Evolutionary conservation across 1,139 yeast genomes (phyloP), one percentile per base, ranked within the genome.

Genomic region (Candida sojae): DNA sequence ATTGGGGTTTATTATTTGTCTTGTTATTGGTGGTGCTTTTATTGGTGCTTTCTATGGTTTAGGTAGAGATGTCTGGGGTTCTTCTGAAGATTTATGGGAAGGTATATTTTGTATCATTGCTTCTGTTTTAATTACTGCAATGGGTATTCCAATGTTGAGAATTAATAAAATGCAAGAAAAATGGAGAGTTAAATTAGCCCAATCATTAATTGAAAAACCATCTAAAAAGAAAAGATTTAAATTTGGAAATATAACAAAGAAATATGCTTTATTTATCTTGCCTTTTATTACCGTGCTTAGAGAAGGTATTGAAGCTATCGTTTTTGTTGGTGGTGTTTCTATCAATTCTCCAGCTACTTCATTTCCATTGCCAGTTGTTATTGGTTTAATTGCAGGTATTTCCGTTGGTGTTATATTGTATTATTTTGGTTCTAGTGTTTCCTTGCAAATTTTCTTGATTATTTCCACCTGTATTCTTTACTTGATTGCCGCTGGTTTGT

Each of bases 81-180:
- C 73, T 40, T 83, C 96, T 44, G 98, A 92, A 66, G 97, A 92
- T 64, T 78, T 91, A 51, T 92, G 96, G 89, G 98, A 92, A 73
- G 97, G 97, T 63, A 78, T 86, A 34, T 83, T 92, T 61, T 86
- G 91, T 64, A 71, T 91, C 32, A 78, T 92, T 58, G 97, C 98
- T 1, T 80, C 95, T 0, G 74, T 88, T 25, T 80, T 92, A 64
- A 92, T 92, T 53, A 83, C 97, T 3, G 60, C 84, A 43, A 91
- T 92, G 97, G 97, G 98, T 46, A 72, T 92, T 57, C 95, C 96
- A 61, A 88, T 92, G 86, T 79, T 92, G 60, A 80, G 97, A 64
- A 79, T 92, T 63, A 90, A 92, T 67, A 92, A 91, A 72, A 80
- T 92, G 84, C 85, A 88, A 67, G 93, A 84, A 59, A 92, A 91